A percentile compares a stretch with the other conserved stretches of the same genome.
Evolutionary conservation across 2,329 filamentous ascomycete genomes (phyloP).

Genomic region (Phaeosphaeria sp.): DNA sequence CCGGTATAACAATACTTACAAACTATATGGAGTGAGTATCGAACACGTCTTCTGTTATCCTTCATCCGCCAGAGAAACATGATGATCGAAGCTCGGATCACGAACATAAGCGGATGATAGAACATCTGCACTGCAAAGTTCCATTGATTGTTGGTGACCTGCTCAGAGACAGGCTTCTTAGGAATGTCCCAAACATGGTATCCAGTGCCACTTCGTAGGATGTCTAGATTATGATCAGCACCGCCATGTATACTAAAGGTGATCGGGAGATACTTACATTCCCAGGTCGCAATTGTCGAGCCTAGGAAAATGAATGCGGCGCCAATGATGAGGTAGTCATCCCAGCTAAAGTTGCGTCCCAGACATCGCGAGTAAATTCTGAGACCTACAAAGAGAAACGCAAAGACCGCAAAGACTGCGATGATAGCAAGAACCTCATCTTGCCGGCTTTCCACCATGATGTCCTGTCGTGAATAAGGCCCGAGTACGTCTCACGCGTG

Average conservation of each 20-base stretch:
- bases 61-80: constrained; percentile 48
- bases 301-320: constrained; percentile 31
- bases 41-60: constrained; percentile 37
- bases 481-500: not conserved
- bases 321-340: constrained; percentile 40
- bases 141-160: constrained; percentile 38
- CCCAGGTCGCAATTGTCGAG: constrained; percentile 31
- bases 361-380: constrained; percentile 38
- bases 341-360: constrained; percentile 41
- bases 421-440: constrained; percentile 31
- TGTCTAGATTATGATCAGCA: constrained; percentile 18
- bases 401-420: constrained; percentile 35
- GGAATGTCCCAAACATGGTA: constrained; percentile 41
- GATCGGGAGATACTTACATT: constrained; percentile 21
- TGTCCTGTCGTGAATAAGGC: not conserved
- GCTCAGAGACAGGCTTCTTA: constrained; percentile 33
- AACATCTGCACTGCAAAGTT: constrained; percentile 47
- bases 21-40: constrained; percentile 38
- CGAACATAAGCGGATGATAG: constrained; percentile 47
- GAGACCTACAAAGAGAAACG: constrained; percentile 33
- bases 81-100: constrained; percentile 47
- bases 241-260: not conserved
- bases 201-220: constrained; percentile 41
- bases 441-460: constrained; percentile 39
- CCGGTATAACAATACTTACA: constrained; percentile 18